Percentiles rank a stretch among this genome's conserved stretches.
These are phyloP conservation scores for Arachis stenosperma DNA, from an alignment of 306 rosid species.

Conservation along the genomic window DNA sequence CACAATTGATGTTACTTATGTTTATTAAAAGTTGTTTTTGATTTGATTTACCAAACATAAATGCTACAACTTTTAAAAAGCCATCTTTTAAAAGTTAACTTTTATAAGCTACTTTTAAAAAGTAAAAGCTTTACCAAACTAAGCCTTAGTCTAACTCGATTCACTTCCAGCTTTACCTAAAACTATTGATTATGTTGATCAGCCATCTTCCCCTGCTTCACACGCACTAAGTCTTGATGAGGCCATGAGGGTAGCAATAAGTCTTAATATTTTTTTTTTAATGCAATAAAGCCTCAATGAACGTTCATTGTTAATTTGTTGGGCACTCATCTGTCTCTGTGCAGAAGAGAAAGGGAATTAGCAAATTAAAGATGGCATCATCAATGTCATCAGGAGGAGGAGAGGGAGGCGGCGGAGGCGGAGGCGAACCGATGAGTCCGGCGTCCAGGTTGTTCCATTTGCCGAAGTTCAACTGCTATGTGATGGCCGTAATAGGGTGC, in stretches of 20 bases:
- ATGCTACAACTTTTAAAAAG: no score
- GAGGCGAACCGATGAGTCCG: constrained; percentile 50
- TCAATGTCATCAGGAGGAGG: no score
- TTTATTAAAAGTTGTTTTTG: no score
- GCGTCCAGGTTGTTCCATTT: constrained; percentile 52
- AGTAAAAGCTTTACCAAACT: no score
- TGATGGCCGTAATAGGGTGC: constrained; percentile 53
- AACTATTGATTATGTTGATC: background rate
- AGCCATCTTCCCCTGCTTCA: background rate
- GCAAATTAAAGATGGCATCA: constrained; percentile 25
- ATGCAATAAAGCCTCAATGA: background rate
- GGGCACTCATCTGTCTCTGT: background rate
- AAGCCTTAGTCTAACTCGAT: no score
- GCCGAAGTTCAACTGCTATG: constrained; percentile 50
- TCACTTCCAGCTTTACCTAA: no score
- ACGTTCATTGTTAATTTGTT: no score
- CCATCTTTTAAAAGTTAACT: no score
- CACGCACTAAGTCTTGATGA: background rate
- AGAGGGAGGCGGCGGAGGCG: background rate
- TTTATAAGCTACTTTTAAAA: no score
- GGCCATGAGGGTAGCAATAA: background rate
- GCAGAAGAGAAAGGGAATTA: background rate
- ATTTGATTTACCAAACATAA: no score
- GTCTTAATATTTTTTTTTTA: background rate
- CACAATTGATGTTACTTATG: no score